Conservation (phyloP, 2,329 filamentous ascomycete species). For the Colletotrichum sp. region DNA sequence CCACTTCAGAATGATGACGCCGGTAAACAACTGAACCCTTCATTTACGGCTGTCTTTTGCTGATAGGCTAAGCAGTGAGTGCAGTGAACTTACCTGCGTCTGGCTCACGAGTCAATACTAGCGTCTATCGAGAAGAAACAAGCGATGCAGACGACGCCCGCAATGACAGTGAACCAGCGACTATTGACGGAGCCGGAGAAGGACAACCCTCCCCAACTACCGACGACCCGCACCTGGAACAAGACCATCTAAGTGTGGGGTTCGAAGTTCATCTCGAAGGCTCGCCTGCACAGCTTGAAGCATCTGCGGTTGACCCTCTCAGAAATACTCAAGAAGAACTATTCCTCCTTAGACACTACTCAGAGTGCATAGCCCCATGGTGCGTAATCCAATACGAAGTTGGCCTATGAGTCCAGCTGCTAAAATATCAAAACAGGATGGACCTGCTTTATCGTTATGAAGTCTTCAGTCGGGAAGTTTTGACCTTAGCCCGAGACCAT, state of each 20-base stretch:
- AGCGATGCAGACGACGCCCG: not conserved
- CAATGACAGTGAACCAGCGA: not conserved
- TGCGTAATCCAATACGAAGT: not conserved
- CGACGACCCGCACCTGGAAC: not conserved
- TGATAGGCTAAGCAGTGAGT: not conserved
- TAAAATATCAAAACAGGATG: not conserved
- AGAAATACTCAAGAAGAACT: not conserved
- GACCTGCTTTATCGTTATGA: not conserved
- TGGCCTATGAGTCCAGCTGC: not conserved
- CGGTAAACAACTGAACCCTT: not conserved
- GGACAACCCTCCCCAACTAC: accelerated
- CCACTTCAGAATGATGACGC: not conserved
- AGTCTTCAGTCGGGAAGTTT: not conserved
- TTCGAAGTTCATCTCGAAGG: not conserved
- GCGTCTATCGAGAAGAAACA: not conserved
- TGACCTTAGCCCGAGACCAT: not conserved
- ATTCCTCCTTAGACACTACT: not conserved
- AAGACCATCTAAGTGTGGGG: not conserved
- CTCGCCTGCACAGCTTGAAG: not conserved
- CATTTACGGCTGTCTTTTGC: not conserved
- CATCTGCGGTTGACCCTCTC: not conserved
- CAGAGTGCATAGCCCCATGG: not conserved
- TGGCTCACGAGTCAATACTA: not conserved
- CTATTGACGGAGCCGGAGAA: not conserved
- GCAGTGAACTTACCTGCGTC: not conserved